A percentile compares a stretch with the other conserved stretches of the same genome.
These are phyloP conservation scores for Fusarium chuoi DNA, from an alignment of 2,329 filamentous ascomycete genomes.

Conservation along the genomic window DNA sequence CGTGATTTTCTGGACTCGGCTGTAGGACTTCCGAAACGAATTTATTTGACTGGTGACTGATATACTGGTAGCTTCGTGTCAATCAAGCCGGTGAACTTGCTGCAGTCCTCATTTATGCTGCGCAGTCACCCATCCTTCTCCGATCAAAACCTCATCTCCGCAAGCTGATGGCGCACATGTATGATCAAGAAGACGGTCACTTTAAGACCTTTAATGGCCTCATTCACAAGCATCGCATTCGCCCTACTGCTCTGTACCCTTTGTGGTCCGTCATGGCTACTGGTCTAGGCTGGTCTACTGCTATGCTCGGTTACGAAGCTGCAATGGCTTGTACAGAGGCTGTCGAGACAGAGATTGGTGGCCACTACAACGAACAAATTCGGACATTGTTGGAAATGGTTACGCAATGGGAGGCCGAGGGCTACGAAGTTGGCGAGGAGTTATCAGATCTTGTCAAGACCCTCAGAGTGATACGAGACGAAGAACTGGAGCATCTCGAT, in stretches of 20 bases:
- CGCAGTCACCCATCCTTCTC: slow-evolving; percentile 85
- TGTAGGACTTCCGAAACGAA: slow-evolving; percentile 53
- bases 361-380: slow-evolving; percentile 95
- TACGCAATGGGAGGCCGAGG: slow-evolving; percentile 76
- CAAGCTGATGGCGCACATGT: slow-evolving; percentile 96
- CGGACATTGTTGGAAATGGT: slow-evolving; percentile 84
- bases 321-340: slow-evolving; percentile 99
- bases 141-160: slow-evolving; percentile 86
- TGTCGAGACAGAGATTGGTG: slow-evolving; percentile 97
- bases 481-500: slow-evolving; percentile 96
- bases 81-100: slow-evolving; percentile 99
- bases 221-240: slow-evolving; percentile 85
- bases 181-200: slow-evolving; percentile 93
- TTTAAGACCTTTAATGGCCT: slow-evolving; percentile 86
- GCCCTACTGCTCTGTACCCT: slow-evolving; percentile 92
- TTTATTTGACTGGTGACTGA: slow-evolving; percentile 5
- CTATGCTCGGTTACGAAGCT: slow-evolving; percentile 87
- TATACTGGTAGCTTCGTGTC: slow-evolving; percentile 75
- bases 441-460: slow-evolving; percentile 76
- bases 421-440: slow-evolving; percentile 84
- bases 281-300: slow-evolving; percentile 88
- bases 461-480: slow-evolving; percentile 86
- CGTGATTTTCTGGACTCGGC: slow-evolving; percentile 80
- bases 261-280: slow-evolving; percentile 86
- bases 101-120: slow-evolving; percentile 91